Percentiles rank a stretch among this genome's conserved stretches.
These are phyloP conservation scores for Colletotrichum falcatum DNA, from an alignment of 2,329 filamentous ascomycete species.

Conservation along the genomic window DNA sequence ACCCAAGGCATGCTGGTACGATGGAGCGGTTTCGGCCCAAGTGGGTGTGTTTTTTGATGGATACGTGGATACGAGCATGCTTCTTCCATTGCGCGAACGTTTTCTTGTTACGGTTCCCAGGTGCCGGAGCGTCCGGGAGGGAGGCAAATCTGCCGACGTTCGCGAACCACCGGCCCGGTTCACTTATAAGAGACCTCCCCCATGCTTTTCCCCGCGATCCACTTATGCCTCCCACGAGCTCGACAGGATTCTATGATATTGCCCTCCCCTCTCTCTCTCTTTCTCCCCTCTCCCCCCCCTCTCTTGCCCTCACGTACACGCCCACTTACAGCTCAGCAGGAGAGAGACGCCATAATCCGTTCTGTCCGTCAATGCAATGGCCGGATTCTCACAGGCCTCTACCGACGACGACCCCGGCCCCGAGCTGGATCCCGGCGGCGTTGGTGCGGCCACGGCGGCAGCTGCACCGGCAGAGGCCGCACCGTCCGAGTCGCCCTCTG, in stretches of 20 bases:
- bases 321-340: slow-evolving; percentile 12
- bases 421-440: slow-evolving; percentile 29
- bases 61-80: slow-evolving; percentile 38
- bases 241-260: slow-evolving; percentile 7
- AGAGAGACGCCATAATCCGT: not conserved
- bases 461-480: slow-evolving; percentile 15
- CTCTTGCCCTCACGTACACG: not conserved
- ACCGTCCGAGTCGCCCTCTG: slow-evolving; percentile 6
- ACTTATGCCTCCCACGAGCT: slow-evolving; percentile 30
- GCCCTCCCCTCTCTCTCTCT: not conserved
- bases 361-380: slow-evolving; percentile 41
- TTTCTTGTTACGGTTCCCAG: not conserved
- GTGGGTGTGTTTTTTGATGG: slow-evolving; percentile 29
- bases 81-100: slow-evolving; percentile 1
- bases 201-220: slow-evolving; percentile 36
- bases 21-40: slow-evolving; percentile 38
- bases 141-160: slow-evolving; percentile 15
- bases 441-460: slow-evolving; percentile 12
- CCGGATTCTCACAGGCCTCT: slow-evolving; percentile 27
- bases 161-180: slow-evolving; percentile 35
- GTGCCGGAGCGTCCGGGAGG: slow-evolving; percentile 27
- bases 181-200: slow-evolving; percentile 37
- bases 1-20: slow-evolving; percentile 13
- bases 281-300: not conserved
- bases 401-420: slow-evolving; percentile 40